Evolutionary conservation across 441 rosid species (phyloP), one percentile per base, ranked within the genome.

Genomic region (Metrosideros polymorpha): DNA sequence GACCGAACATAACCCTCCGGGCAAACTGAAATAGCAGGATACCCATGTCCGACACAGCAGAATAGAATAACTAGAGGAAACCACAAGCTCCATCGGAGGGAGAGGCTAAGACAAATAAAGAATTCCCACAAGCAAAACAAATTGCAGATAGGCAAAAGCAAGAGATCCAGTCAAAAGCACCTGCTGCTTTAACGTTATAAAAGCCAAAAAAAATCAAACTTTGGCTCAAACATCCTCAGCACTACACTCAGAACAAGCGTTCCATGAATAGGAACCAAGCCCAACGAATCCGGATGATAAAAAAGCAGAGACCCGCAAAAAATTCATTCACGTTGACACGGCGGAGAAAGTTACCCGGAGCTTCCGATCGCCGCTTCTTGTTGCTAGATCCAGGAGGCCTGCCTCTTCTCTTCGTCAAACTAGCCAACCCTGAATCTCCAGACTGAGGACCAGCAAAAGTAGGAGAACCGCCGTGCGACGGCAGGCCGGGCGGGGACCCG

Each of bases 311-410:
- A 55, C 13, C 29, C 59, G 4, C 59, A 6, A 24, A 55, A 55
- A 9, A 55, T 25, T 55, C 59, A 55, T 55, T 55, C 59, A 10
- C 59, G 25, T 24, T 24, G 79, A 35, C 5, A 71, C 10, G 79
- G 39, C 47, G 45, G 47, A 35, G 57, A 50, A 53, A 83, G 53
- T 86, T 91, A 95, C 95, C 96, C 49, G 91, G 83, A 52, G 94
- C 90, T 66, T 92, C 87, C 84, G 92, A 86, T 75, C 87, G 92
- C 47, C 85, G 92, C 90, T 91, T 95, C 82, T 93, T 96, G 89
- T 88, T 86, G 76, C 47, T 84, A 54, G 98, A 95, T 87, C 98
- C 98, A 85, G 90, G 94, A 54, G 99, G 98, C 86, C 98, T 89
- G 52, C 99, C 98, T 89, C 97, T 92, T 89, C 91, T 94, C 92